Evolutionary conservation across 768 basidiomycete species (phyloP).

Genomic region (Auriscalpium orientale): DNA sequence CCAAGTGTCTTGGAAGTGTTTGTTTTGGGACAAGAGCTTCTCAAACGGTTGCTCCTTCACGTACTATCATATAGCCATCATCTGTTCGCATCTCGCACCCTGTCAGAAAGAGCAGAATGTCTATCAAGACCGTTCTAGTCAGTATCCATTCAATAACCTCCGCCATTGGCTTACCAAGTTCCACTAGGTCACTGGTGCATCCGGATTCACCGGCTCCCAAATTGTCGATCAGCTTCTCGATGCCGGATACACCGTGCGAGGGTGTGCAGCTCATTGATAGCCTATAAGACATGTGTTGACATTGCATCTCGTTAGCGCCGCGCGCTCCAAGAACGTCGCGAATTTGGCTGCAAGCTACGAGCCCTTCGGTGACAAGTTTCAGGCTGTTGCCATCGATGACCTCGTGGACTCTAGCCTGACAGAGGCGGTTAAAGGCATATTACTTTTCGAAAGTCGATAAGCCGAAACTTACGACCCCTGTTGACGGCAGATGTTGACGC

Average conservation of each 20-base stretch:
- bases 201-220: constrained; percentile 25
- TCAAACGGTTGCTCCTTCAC: too few species aligned
- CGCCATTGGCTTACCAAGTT: too few species aligned
- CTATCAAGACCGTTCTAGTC: too few species aligned
- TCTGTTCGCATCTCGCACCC: too few species aligned
- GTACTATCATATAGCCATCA: too few species aligned
- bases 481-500: neutral
- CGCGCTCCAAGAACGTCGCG: constrained; percentile 6
- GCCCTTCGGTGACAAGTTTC: constrained; percentile 1
- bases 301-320: constrained; percentile 3
- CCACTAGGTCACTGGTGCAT: constrained; percentile 30
- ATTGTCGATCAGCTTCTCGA: constrained; percentile 27
- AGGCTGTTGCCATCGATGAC: constrained; percentile 10
- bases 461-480: too few species aligned
- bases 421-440: constrained; percentile 7
- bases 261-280: constrained; percentile 13
- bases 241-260: constrained; percentile 40
- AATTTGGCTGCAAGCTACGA: neutral
- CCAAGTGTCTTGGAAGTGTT: too few species aligned
- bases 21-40: too few species aligned
- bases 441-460: too few species aligned
- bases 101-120: too few species aligned
- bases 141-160: too few species aligned
- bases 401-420: constrained; percentile 12
- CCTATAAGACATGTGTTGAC: neutral